Conservation (phyloP, 148 eudicot species). For the Cornus kousa region DNA sequence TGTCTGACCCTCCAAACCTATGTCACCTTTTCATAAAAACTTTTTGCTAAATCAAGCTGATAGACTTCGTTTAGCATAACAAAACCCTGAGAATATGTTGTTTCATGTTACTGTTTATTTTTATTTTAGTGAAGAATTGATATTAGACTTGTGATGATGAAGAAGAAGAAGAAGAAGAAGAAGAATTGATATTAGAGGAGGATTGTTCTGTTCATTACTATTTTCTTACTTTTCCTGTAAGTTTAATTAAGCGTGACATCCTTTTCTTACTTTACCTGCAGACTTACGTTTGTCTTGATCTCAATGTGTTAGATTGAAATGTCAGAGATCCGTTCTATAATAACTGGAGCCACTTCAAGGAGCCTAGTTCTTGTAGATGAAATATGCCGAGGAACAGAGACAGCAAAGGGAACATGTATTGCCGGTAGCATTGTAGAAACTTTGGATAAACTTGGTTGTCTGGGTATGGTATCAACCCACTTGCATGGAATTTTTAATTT, state of each 20-base stretch:
- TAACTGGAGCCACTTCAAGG: conserved; percentile 69
- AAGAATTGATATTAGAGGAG: not conserved
- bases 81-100: not conserved
- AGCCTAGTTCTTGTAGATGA: conserved; percentile 97
- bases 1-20: not conserved
- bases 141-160: too few species aligned
- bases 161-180: too few species aligned
- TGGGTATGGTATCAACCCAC: conserved; percentile 91
- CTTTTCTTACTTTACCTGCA: not conserved
- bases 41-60: not conserved
- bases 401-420: conserved; percentile 93
- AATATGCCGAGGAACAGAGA: conserved; percentile 96
- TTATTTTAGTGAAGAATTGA: not conserved
- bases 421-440: conserved; percentile 92
- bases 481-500: conserved; percentile 87
- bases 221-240: not conserved
- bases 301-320: conserved; percentile 68
- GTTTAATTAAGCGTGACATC: not conserved
- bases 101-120: not conserved
- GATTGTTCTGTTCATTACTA: not conserved
- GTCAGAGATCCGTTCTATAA: conserved; percentile 88
- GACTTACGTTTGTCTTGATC: not conserved
- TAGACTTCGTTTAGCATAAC: not conserved
- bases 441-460: conserved; percentile 69
- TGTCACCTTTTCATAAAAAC: not conserved